Conservation (phyloP, 306 rosid genomes). For the Quillaja saponaria region DNA sequence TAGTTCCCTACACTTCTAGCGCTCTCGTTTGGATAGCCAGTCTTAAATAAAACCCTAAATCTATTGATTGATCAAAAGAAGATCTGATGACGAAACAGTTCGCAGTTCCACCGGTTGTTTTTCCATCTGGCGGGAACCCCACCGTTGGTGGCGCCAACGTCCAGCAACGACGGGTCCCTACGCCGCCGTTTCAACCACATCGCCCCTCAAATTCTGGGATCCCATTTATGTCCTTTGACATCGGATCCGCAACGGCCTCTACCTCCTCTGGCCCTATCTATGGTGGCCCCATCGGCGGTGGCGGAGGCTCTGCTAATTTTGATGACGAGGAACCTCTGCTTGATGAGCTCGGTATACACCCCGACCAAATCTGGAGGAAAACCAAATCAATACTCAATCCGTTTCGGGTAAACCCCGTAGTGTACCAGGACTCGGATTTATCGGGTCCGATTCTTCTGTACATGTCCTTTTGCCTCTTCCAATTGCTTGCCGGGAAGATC, state of each 20-base stretch:
- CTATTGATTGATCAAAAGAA: too few relatives aligned
- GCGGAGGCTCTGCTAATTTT: slow-evolving; percentile 53
- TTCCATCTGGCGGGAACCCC: slow-evolving; percentile 74
- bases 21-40: too few relatives aligned
- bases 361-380: slow-evolving; percentile 90
- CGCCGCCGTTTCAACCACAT: slow-evolving; percentile 85
- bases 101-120: slow-evolving; percentile 84
- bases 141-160: slow-evolving; percentile 37
- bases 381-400: slow-evolving; percentile 83
- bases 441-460: slow-evolving; percentile 94
- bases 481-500: slow-evolving; percentile 90
- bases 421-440: slow-evolving; percentile 80
- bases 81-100: slow-evolving; percentile 60
- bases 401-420: slow-evolving; percentile 63
- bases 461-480: slow-evolving; percentile 81
- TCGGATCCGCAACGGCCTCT: slow-evolving; percentile 75
- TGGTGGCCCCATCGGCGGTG: slow-evolving; percentile 51
- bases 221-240: slow-evolving; percentile 95
- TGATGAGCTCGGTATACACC: slow-evolving; percentile 96
- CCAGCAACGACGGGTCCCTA: slow-evolving; percentile 71
- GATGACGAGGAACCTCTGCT: slow-evolving; percentile 96
- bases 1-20: too few relatives aligned
- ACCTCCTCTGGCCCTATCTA: slow-evolving; percentile 58
- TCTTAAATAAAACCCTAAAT: too few relatives aligned
- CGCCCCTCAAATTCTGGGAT: slow-evolving; percentile 61